Conservation (phyloP, 805 yeast genomes). For the Wickerhamomyces rabaulensis region DNA sequence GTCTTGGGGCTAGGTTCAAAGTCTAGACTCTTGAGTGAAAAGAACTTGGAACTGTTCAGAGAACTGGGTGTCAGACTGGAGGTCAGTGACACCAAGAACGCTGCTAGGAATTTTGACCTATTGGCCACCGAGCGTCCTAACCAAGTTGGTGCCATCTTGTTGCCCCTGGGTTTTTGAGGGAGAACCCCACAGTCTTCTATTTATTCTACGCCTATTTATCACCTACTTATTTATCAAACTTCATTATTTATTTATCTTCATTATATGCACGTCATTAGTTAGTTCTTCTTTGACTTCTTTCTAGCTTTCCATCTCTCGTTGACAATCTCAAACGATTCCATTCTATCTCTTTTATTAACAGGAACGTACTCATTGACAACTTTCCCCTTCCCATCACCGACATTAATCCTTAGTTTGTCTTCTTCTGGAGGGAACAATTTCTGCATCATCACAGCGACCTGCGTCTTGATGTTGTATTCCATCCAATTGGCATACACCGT, state of each 20-base stretch:
- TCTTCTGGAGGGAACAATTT: slow-evolving; percentile 16
- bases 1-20: slow-evolving; percentile 67
- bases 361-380: slow-evolving; percentile 53
- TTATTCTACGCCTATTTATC: no score
- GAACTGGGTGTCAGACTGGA: slow-evolving; percentile 67
- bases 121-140: slow-evolving; percentile 76
- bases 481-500: slow-evolving; percentile 46
- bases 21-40: slow-evolving; percentile 58
- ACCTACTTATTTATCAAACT: no score
- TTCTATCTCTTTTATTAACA: slow-evolving; percentile 46
- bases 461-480: slow-evolving; percentile 52
- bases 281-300: slow-evolving; percentile 11
- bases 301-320: slow-evolving; percentile 58
- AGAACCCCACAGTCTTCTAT: no score
- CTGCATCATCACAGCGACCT: slow-evolving; percentile 34
- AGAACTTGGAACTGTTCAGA: slow-evolving; percentile 43
- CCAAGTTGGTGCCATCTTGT: slow-evolving; percentile 58
- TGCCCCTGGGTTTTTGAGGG: background rate
- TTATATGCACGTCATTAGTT: no score
- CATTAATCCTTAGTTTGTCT: slow-evolving; percentile 35
- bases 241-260: background rate
- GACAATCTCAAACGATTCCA: slow-evolving; percentile 62
- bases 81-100: slow-evolving; percentile 57
- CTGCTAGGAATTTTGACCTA: slow-evolving; percentile 67
- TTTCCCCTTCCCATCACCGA: slow-evolving; percentile 79